Conservation (phyloP, 176 grass and related monocot genomes). For the Typha latifolia region DNA sequence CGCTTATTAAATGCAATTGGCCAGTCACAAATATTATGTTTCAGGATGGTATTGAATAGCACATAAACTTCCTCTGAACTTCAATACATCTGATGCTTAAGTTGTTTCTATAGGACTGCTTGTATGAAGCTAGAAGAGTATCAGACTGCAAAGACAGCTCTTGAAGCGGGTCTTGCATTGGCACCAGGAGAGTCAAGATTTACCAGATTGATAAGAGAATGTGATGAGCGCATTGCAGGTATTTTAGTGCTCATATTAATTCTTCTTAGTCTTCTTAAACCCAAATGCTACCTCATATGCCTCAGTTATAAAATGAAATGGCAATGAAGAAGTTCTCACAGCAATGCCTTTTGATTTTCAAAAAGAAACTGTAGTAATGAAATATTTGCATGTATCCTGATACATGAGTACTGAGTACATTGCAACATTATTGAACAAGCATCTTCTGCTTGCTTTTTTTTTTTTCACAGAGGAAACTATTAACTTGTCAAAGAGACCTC, state of each 20-base stretch:
- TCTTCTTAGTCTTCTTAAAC: neutral
- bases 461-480: conserved; percentile 24
- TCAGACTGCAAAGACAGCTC: conserved; percentile 34
- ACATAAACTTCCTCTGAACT: too few relatives aligned
- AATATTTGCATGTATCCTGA: neutral
- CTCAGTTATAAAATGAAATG: too few relatives aligned
- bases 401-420: neutral
- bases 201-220: conserved; percentile 36
- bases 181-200: conserved; percentile 43
- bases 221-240: conserved; percentile 42
- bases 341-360: conserved; percentile 6
- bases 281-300: neutral
- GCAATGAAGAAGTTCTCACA: neutral
- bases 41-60: too few relatives aligned
- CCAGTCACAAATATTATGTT: conserved; percentile 1
- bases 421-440: too few relatives aligned
- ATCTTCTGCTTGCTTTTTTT: neutral
- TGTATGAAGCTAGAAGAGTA: conserved; percentile 51
- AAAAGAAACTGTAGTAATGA: too few relatives aligned
- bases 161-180: conserved; percentile 36
- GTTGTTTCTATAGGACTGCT: conserved; percentile 26
- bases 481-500: conserved; percentile 11
- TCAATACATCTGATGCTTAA: too few relatives aligned
- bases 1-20: neutral
- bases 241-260: neutral